Percentiles rank a stretch among this genome's conserved stretches.
Evolutionary conservation across 2,329 filamentous ascomycete genomes (phyloP).

Genomic region (Colletotrichum plurivorum): DNA sequence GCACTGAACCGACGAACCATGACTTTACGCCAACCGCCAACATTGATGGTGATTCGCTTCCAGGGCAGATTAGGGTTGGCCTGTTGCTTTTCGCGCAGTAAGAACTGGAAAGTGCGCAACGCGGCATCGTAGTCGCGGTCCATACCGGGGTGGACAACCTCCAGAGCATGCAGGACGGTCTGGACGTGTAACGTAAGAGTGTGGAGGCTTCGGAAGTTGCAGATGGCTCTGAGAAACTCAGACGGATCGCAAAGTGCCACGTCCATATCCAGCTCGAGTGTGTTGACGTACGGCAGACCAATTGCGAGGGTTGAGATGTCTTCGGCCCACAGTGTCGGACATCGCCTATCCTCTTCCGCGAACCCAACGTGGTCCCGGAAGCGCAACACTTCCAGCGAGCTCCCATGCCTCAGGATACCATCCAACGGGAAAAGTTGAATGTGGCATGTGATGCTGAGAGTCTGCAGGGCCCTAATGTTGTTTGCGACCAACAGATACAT

Average conservation of each 20-base stretch:
- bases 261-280: conserved; percentile 65
- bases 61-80: conserved; percentile 46
- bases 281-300: conserved; percentile 51
- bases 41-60: conserved; percentile 60
- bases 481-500: conserved; percentile 56
- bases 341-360: conserved; percentile 55
- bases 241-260: conserved; percentile 50
- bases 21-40: conserved; percentile 62
- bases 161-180: conserved; percentile 55
- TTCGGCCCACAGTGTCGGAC: conserved; percentile 56
- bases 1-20: conserved; percentile 60
- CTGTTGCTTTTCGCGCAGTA: conserved; percentile 49
- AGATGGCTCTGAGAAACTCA: conserved; percentile 55
- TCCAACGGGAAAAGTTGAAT: conserved; percentile 56
- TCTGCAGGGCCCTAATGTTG: conserved; percentile 53
- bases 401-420: conserved; percentile 55
- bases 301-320: conserved; percentile 52
- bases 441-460: conserved; percentile 59
- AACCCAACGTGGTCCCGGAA: conserved; percentile 64
- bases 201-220: conserved; percentile 55
- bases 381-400: conserved; percentile 54
- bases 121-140: conserved; percentile 57
- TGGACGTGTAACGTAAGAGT: conserved; percentile 61
- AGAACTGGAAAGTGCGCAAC: conserved; percentile 49
- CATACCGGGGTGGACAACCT: conserved; percentile 44